phyloP scores from a whole-genome alignment of 2,329 filamentous ascomycete species.

The Escovopsis sp. region DNA sequence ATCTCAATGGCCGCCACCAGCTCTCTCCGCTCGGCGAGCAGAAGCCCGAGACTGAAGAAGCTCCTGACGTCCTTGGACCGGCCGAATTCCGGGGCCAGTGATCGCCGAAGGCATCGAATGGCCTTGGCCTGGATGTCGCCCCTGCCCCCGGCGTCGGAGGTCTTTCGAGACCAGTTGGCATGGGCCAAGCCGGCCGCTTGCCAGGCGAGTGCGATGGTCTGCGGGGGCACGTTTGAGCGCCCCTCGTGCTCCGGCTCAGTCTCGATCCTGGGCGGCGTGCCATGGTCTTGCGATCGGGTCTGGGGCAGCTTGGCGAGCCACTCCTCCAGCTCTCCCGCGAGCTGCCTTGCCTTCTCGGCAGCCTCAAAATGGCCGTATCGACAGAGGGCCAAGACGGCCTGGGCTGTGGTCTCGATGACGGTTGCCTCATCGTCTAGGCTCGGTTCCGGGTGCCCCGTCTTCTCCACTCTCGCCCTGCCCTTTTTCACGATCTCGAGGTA shows the following conservation, averaged over 20 bases:
- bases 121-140: slow-evolving; percentile 64
- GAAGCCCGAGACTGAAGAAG: slow-evolving; percentile 65
- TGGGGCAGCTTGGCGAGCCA: slow-evolving; percentile 52
- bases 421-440: slow-evolving; percentile 66
- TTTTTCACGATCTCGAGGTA: slow-evolving; percentile 81
- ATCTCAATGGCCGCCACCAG: slow-evolving; percentile 67
- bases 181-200: slow-evolving; percentile 75
- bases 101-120: slow-evolving; percentile 58
- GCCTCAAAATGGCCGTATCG: slow-evolving; percentile 63
- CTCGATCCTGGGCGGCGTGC: slow-evolving; percentile 16
- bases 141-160: slow-evolving; percentile 58
- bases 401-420: slow-evolving; percentile 62
- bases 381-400: slow-evolving; percentile 68
- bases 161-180: slow-evolving; percentile 75
- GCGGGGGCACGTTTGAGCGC: slow-evolving; percentile 37
- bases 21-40: slow-evolving; percentile 80
- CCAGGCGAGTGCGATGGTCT: slow-evolving; percentile 56
- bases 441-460: slow-evolving; percentile 55
- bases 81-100: slow-evolving; percentile 52
- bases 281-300: slow-evolving; percentile 13
- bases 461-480: slow-evolving; percentile 70
- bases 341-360: slow-evolving; percentile 61
- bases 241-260: slow-evolving; percentile 15
- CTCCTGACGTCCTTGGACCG: slow-evolving; percentile 57
- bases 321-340: slow-evolving; percentile 57